phyloP scores from a whole-genome alignment of 768 basidiomycete genomes.

The Gymnopilus dilepis region DNA sequence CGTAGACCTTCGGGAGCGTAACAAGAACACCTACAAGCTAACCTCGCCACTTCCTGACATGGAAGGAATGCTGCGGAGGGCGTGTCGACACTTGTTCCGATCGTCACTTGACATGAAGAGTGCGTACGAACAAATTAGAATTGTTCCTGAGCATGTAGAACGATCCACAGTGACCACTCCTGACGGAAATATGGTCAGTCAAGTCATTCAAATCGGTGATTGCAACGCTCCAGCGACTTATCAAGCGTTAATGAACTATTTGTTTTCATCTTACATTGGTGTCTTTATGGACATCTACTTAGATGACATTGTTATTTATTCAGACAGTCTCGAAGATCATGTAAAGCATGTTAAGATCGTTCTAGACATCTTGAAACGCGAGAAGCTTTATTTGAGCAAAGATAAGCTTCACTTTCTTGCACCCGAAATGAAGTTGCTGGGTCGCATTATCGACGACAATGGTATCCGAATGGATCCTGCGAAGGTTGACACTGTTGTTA shows the following conservation, averaged over 20 bases:
- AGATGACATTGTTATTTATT: conserved; percentile 41
- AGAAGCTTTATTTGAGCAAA: conserved; percentile 34
- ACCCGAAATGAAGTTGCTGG: conserved; percentile 28
- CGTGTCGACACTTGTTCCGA: neutral
- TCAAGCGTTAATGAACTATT: conserved; percentile 40
- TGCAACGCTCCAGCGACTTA: conserved; percentile 36
- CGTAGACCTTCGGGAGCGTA: conserved; percentile 11
- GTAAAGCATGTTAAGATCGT: conserved; percentile 33
- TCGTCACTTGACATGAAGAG: neutral
- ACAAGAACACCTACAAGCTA: conserved; percentile 21
- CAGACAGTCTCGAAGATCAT: conserved; percentile 39
- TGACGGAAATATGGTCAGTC: neutral
- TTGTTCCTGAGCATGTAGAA: neutral
- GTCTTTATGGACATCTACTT: conserved; percentile 37
- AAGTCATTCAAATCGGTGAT: conserved; percentile 10
- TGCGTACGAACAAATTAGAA: conserved; percentile 1
- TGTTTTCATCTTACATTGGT: conserved; percentile 39
- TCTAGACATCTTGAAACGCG: conserved; percentile 30
- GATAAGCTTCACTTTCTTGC: conserved; percentile 38
- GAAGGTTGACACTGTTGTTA: conserved; percentile 40
- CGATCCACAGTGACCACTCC: neutral
- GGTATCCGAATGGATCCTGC: conserved; percentile 44
- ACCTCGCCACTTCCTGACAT: conserved; percentile 20
- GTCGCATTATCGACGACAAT: conserved; percentile 29
- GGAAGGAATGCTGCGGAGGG: conserved; percentile 19